Conservation (phyloP, 2,329 filamentous ascomycete genomes). For the Pseudohalonectria lignicola region DNA sequence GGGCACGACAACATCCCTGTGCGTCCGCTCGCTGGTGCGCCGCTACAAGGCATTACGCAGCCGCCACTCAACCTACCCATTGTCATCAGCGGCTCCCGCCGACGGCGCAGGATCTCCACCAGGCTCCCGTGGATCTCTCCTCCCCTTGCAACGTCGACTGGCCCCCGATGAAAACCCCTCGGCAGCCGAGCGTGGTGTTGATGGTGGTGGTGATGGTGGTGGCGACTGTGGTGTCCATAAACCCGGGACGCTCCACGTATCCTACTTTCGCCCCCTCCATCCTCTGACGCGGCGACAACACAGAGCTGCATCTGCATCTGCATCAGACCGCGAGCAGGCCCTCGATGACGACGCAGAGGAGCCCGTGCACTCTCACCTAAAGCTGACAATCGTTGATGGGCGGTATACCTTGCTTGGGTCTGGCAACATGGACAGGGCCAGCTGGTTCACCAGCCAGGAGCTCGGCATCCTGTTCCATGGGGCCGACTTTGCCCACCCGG, state of each 20-base stretch:
- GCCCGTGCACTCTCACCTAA: conserved; percentile 66
- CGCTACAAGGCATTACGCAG: conserved; percentile 31
- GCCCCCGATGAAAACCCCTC: no score
- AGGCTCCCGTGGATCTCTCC: neutral
- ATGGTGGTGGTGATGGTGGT: neutral
- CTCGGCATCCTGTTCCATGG: conserved; percentile 52
- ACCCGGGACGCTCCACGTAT: conserved; percentile 42
- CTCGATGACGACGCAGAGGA: conserved; percentile 29
- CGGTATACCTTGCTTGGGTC: conserved; percentile 61
- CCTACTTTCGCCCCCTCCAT: conserved; percentile 39
- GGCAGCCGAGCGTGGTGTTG: no score
- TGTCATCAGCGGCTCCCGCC: no score
- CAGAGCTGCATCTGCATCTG: no score
- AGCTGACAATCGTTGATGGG: conserved; percentile 63
- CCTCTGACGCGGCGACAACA: conserved; percentile 1
- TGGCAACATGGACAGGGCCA: conserved; percentile 76
- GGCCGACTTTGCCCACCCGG: conserved; percentile 15
- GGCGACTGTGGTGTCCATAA: neutral
- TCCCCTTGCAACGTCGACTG: neutral
- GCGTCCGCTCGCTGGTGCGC: conserved; percentile 47
- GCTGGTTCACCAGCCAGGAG: conserved; percentile 82
- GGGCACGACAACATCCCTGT: conserved; percentile 59
- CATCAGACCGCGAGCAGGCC: conserved; percentile 6
- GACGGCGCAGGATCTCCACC: conserved; percentile 2
- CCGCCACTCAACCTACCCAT: no score